These are phyloP conservation scores for Euphorbia pulcherrima DNA, from an alignment of 345 rosid genomes.

Conservation along the genomic window DNA sequence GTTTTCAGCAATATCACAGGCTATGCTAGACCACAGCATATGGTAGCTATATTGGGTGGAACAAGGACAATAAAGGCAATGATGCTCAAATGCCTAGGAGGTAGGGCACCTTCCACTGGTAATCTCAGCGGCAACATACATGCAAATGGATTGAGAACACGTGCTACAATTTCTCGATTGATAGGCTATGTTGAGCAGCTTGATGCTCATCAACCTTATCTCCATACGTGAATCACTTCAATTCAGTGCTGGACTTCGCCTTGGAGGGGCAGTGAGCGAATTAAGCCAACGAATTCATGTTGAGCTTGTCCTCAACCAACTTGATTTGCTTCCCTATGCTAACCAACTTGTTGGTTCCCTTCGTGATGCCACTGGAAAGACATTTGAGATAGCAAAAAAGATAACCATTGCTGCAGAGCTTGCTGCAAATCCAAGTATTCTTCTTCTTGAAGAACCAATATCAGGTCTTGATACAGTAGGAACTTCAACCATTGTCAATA, in stretches of 20 bases:
- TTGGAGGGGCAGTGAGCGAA: slow-evolving; percentile 19
- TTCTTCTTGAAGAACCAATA: slow-evolving; percentile 34
- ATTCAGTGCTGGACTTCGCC: slow-evolving; percentile 34
- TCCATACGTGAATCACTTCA: slow-evolving; percentile 37
- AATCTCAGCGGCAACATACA: slow-evolving; percentile 20
- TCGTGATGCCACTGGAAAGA: slow-evolving; percentile 27
- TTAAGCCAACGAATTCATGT: slow-evolving; percentile 22
- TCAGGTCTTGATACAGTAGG: slow-evolving; percentile 24
- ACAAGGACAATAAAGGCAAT: slow-evolving; percentile 24
- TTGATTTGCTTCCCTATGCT: slow-evolving; percentile 29
- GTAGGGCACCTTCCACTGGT: slow-evolving; percentile 23
- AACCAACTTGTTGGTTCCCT: slow-evolving; percentile 34
- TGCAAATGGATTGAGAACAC: slow-evolving; percentile 15
- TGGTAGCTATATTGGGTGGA: slow-evolving; percentile 30
- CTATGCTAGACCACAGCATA: slow-evolving; percentile 21
- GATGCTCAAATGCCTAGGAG: slow-evolving; percentile 35
- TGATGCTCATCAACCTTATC: slow-evolving; percentile 34
- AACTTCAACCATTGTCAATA: slow-evolving; percentile 19
- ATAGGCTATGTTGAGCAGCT: slow-evolving; percentile 32
- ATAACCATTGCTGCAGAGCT: slow-evolving; percentile 33
- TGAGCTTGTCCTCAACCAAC: slow-evolving; percentile 31
- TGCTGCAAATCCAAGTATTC: slow-evolving; percentile 36
- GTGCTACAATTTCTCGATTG: slow-evolving; percentile 19
- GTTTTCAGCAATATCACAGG: slow-evolving; percentile 29
- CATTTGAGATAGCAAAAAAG: slow-evolving; percentile 35